Base-by-base conservation (phyloP, 306 rosid species). In the Cercis canadensis region DNA sequence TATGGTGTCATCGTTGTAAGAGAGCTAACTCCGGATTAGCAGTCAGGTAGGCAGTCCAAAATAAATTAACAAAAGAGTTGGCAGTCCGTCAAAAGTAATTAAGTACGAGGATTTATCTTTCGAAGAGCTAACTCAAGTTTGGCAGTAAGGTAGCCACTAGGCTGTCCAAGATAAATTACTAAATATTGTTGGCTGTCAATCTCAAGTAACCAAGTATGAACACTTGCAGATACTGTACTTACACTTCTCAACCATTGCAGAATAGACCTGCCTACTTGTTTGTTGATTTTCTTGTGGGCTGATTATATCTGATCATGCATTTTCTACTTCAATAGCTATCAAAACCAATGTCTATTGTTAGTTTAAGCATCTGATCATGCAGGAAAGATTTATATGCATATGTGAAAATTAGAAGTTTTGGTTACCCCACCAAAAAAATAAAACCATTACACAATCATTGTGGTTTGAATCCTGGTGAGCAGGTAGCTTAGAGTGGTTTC, bases 241-340 rank as follows among this genome's bases (percentile, higher is more conserved):
- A 12, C 10, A 14, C 65, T 51, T 44, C 40, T 76, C 55, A 40
- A 29, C 59, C 19, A 12, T 34, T n/a, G 18, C 11, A 4, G 73
- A 65, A 59, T 45, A 10, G 37, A 57, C 31, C 56, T 1, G 57
- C 78, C 29, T 44, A 49, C 11, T 57, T 40, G 52, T 6, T 1
- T 57, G 52, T 14, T 49, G 43, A 31, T 63, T 60, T 46, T 77
- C 11, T 17, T 17, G 16, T 4, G n/a, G 47, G 40, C 45, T 46
- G 34, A 47, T 68, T 63, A n/a, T 40, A 13, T 37, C 34, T 36
- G 54, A 18, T 56, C 11, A 40, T 67, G 8, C 31, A 24, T 9
- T 61, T 69, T 18, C 64, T 18, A 8, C 12, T 12, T 8, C 15
- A 43, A 6, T 8, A 36, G 19, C 39, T 53, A 37, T 37, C 32